Conservation (phyloP, 192 early-diverging fungal genomes). For the Chytriomyces hyalinus region DNA sequence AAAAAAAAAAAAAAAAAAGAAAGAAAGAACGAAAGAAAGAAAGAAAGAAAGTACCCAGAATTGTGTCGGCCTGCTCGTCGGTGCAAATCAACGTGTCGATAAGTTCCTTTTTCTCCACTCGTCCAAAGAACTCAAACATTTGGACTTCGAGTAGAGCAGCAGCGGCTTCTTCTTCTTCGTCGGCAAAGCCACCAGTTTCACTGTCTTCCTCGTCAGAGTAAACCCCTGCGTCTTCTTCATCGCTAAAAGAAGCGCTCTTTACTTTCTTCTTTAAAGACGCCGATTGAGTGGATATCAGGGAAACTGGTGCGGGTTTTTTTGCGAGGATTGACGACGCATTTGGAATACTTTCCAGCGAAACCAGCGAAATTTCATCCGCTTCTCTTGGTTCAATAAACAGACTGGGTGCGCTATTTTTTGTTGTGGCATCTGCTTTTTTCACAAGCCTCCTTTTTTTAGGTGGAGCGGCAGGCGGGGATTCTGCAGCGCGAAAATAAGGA, state of each 20-base stretch:
- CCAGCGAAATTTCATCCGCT: not conserved
- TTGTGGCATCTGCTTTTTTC: not conserved
- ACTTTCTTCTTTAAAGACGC: not conserved
- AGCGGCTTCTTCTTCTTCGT: constrained; percentile 35
- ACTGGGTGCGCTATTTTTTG: too few species aligned
- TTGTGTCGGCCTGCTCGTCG: constrained; percentile 52
- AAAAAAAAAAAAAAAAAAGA: not conserved
- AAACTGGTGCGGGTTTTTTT: not conserved
- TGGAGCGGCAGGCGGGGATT: not conserved
- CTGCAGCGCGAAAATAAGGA: not conserved
- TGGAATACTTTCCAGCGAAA: not conserved
- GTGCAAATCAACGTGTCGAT: constrained; percentile 47
- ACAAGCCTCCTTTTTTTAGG: not conserved
- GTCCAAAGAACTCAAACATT: constrained; percentile 51
- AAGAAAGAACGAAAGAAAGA: not conserved
- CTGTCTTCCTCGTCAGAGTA: constrained; percentile 57
- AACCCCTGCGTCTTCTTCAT: constrained; percentile 15
- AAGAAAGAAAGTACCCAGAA: constrained; percentile 49
- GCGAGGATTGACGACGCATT: not conserved
- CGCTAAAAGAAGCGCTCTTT: constrained; percentile 20
- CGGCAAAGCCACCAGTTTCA: constrained; percentile 32
- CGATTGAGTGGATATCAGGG: not conserved
- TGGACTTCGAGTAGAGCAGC: constrained; percentile 45
- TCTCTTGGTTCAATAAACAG: not conserved
- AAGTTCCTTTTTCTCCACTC: constrained; percentile 38